Base-by-base conservation (phyloP, 495 filamentous ascomycete genomes). In the Sordaria brevicollis region DNA sequence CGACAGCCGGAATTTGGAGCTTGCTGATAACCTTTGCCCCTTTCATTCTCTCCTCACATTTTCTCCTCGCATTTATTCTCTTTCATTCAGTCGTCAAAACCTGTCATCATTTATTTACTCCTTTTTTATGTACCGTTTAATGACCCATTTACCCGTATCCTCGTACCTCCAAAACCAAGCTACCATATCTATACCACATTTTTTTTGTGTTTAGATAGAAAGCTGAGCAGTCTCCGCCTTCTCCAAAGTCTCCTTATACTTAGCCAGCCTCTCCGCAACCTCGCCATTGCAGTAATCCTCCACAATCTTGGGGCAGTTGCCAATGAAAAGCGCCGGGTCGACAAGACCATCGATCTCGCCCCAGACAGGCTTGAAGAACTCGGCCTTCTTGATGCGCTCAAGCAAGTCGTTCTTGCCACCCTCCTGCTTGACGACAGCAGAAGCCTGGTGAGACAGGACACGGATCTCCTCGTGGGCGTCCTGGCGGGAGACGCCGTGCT, bases 391-490 rank as follows among this genome's bases (percentile, higher is more conserved):
- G 77, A 97, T 92, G 17, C 93, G 86, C 72, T 91, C 88, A 66
- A 97, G 86, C 5, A 99, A 84, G 79, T 97, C 93, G 77, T 97
- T 97, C 69, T 87, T 80, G 69, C 88, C 86, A 49, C 93, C 93
- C 78, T 85, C 76, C 25, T 83, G 85, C 85, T 97, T 97, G 67
- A 99, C 93, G 19, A 89, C 88, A 41, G 85, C 84, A 71, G 85
- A 86, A 5, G 95, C 93, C 82, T 98, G 84, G 79, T 94, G 93
- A n/a, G 88, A 91, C 70, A 97, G 85, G 15, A 97, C 91, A 69
- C 91, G 88, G 81, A 98, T 93, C 76, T 93, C 83, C 82, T 98
- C 95, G 78, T 99, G 96, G 4, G 95, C 91, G 31, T 97, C 91
- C 78, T 99, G 95, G 66, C 96, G 85, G 43, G 88, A 92, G 15